phyloP scores from a whole-genome alignment of 345 rosid genomes.

The Populus tremula region DNA sequence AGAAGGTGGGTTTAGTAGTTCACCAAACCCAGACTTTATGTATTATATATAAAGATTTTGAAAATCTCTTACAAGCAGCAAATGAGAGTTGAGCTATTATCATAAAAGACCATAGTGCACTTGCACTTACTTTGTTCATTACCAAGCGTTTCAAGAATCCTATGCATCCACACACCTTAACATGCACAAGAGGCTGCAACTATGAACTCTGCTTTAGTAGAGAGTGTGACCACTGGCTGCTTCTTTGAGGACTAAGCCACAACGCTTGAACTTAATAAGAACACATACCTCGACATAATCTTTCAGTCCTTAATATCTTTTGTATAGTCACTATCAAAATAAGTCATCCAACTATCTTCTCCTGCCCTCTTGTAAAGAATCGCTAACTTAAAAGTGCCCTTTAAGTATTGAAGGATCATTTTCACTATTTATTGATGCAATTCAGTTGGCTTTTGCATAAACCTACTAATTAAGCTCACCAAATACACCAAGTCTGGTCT shows the following conservation, averaged over 20 bases:
- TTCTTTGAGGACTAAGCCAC: no score
- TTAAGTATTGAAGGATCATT: background rate
- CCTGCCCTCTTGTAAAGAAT: background rate
- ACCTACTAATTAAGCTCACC: background rate
- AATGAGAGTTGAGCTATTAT: background rate
- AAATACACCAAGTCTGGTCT: background rate
- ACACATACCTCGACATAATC: no score
- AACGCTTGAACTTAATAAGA: no score
- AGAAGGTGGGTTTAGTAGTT: no score
- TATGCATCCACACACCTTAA: background rate
- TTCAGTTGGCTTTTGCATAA: background rate
- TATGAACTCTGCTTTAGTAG: background rate
- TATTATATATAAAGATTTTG: no score
- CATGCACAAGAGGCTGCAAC: background rate
- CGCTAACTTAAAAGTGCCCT: background rate
- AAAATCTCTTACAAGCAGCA: no score
- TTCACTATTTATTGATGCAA: background rate
- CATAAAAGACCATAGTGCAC: background rate
- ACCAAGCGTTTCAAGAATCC: background rate
- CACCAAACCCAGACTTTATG: no score
- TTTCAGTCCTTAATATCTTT: accelerated
- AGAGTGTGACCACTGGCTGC: no score
- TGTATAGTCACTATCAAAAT: no score
- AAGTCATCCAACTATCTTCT: no score
- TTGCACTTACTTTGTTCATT: background rate